Evolutionary conservation across 139 green algal species (phyloP), one percentile per base, ranked within the genome.

Genomic region (Ostreobium quekettii): DNA sequence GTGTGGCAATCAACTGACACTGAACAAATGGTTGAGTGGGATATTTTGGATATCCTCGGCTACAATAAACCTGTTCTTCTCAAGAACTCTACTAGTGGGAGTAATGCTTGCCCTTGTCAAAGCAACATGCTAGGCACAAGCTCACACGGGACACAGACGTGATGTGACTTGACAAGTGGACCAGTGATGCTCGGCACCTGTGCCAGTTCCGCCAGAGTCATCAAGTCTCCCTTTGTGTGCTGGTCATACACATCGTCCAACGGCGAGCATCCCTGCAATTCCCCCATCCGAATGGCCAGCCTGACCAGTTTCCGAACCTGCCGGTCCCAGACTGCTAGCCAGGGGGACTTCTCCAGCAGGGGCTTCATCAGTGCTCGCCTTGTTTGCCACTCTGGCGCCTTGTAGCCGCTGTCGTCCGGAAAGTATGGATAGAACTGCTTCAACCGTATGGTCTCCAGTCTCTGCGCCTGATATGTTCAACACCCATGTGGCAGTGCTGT

Each of bases 321-420:
- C 5, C 73, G 42, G 70, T 82, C 79, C 75, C 76, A 85, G 4
- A 69, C 76, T 1, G 79, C 75, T 35, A 79, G 31, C 79, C 79
- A 85, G 1, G 79, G 79, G 1, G 70, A 36, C 72, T 85, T 85
- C 6, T 71, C 48, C 11, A 78, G n/a, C 62, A 78, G 66, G n/a
- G 72, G 35, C 4, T 70, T 35, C 49, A 77, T 72, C 46, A 76
- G 60, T 32, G 47, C 46, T 19, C 3, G 30, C 28, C 46, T 49
- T 33, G 57, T 68, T 36, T 59, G 61, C 62, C 62, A 79, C 3
- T 63, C 38, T 19, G 47, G 63, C 3, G 22, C 59, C 5, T 31
- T 8, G 38, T 37, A 58, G 68, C 42, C 61, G 66, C 67, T 75
- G 67, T 32, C 30, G 32, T 62, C 48, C 28, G n/a, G 31, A 32